Evolutionary conservation across 306 rosid species (phyloP).

Genomic region (Quercus robur): DNA sequence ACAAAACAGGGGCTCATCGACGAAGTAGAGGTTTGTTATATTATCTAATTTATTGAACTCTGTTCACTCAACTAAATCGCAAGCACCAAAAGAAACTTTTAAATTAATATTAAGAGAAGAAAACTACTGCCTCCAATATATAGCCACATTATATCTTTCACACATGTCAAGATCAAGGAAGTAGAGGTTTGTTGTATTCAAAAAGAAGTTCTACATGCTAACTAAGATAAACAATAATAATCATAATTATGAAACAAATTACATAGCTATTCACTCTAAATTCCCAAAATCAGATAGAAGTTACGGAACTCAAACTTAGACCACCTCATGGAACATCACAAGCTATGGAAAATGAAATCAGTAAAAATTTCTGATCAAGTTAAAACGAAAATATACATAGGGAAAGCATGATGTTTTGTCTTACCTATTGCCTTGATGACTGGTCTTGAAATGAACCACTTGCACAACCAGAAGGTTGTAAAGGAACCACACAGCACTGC

Average conservation of each 20-base stretch:
- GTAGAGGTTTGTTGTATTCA: background rate
- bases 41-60: background rate
- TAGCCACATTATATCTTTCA: background rate
- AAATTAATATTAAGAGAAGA: background rate
- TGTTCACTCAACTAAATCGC: background rate
- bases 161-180: background rate
- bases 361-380: background rate
- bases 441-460: conserved; percentile 17
- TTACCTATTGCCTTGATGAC: conserved; percentile 18
- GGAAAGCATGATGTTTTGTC: conserved; percentile 3
- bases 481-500: conserved; percentile 17
- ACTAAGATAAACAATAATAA: background rate
- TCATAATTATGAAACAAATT: background rate
- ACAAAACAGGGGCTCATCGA: background rate
- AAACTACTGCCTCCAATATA: background rate
- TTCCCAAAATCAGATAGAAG: background rate
- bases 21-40: background rate
- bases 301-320: background rate
- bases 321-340: background rate
- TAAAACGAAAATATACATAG: background rate
- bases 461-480: conserved; percentile 21
- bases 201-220: background rate
- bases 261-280: background rate
- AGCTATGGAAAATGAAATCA: background rate
- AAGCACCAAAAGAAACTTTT: background rate